Base-by-base conservation (phyloP, 2,329 filamentous ascomycete genomes). In the Trichoderma endophyticum region DNA sequence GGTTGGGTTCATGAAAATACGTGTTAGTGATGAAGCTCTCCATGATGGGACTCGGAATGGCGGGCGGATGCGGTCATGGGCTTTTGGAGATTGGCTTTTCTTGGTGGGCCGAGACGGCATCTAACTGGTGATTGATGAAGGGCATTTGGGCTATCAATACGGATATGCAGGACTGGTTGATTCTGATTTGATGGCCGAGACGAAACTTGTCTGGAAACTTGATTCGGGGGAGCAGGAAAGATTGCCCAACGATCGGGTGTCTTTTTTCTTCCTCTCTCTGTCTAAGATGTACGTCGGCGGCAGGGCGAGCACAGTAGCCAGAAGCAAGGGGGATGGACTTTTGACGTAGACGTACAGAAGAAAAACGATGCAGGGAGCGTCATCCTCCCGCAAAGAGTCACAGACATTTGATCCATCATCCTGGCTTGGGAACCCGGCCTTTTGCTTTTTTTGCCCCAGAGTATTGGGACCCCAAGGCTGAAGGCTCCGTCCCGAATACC, bases 11-110 rank as follows among this genome's bases (percentile, higher is more conserved):
- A 32, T 51, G 3, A 39, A 39, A n/a, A 32, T 60, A 24, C 54
- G 12, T 56, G 57, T 34, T 63, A 30, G 43, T 39, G 59, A 48
- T 56, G 34, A 60, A 32, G 43, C 21, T 48, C 32, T 12, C 36
- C 54, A 36, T 39, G 26, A 70, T 36, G 39, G 34, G 15, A 26
- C 6, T 43, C 43, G 30, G 62, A 54, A 30, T 18, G 43, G 43
- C 56, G 65, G 51, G 51, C 54, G 39, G 30, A 70, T 62, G 66
- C 56, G 15, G 66, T 70, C 66, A 70, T 70, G 57, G 39, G n/a
- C 15, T 21, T n/a, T 18, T 36, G 24, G 65, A 59, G 54, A 26
- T 54, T 57, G 48, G 64, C 30, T 30, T 56, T 56, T 21, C 21
- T 66, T 34, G 62, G 28, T 65, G 54, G 63, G 63, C n/a, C 39